These are phyloP conservation scores for Collybia mongolica DNA, from an alignment of 768 basidiomycete species.

Conservation along the genomic window DNA sequence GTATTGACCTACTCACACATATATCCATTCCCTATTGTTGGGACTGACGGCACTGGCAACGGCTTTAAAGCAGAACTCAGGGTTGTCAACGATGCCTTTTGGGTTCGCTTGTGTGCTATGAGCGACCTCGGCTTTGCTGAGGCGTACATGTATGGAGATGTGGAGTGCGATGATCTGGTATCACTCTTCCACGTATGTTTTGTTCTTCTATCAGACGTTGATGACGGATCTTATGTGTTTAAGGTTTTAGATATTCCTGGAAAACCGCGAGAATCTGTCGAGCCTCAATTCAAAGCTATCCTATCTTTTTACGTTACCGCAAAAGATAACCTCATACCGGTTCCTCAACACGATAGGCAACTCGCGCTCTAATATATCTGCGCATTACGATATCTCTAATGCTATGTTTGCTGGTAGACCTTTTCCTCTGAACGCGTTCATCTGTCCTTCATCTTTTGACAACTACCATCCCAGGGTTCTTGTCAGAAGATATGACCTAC, in stretches of 20 bases:
- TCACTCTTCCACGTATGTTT: constrained; percentile 53
- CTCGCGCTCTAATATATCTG: constrained; percentile 66
- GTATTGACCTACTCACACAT: constrained; percentile 43
- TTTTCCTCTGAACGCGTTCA: constrained; percentile 2
- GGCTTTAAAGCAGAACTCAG: constrained; percentile 41
- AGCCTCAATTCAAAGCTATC: constrained; percentile 50
- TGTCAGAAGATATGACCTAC: constrained; percentile 76
- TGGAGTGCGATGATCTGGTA: constrained; percentile 65
- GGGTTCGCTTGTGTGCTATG: constrained; percentile 57
- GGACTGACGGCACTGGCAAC: constrained; percentile 13
- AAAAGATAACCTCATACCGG: constrained; percentile 54
- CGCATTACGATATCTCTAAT: constrained; percentile 80
- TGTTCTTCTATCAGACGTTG: constrained; percentile 12
- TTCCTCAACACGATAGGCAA: constrained; percentile 68
- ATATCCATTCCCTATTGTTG: constrained; percentile 39
- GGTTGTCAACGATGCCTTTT: constrained; percentile 53
- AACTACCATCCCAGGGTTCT: constrained; percentile 36
- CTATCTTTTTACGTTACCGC: constrained; percentile 51
- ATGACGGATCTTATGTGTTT: background rate
- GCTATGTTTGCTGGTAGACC: constrained; percentile 62
- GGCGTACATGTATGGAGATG: constrained; percentile 78
- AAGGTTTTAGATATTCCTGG: constrained; percentile 57
- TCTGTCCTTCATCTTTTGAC: constrained; percentile 1
- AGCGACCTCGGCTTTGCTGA: constrained; percentile 75
- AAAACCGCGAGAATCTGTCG: constrained; percentile 49